Evolutionary conservation across 2,329 filamentous ascomycete species (phyloP), one percentile per base, ranked within the genome.

Genomic region (Stagonosporopsis cucurbitacearum): DNA sequence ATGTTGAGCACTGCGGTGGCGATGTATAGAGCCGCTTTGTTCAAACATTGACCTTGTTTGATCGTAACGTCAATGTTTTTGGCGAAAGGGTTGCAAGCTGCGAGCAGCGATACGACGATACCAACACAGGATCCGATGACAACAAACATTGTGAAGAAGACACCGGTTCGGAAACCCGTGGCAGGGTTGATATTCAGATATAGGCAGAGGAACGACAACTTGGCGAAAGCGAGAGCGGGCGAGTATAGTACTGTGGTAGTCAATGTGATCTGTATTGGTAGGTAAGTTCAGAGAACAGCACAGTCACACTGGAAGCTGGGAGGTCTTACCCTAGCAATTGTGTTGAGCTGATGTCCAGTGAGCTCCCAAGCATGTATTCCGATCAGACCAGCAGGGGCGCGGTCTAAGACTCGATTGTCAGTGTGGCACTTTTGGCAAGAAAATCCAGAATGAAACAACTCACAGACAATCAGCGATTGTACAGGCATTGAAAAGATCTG

Each of bases 1-100:
- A 64, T 64, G 55, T 64, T 64, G 42, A 64, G 52, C 1, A 57
- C 50, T 15, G 40, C 57, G 19, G 59, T 65, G 35, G 62, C 62
- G 33, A 65, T 62, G 52, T 64, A 65, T 6, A 65, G 42, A 17
- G 62, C 54, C 4, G 44, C 41, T 33, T 60, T 60, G 48, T 65
- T 60, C 33, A 65, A 25, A 37, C 64, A 66, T 19, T 52, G n/a
- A 12, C 60, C 60, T 46, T 51, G 52, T 15, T 15, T 50, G 13
- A 65, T 12, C 1, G 57, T 63, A 20, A 62, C 47, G 40, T 65
- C 64, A n/a, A 39, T 55, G n/a, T 61, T 63, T 26, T 54, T 62
- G 5, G 52, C 45, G 26, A 66, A 60, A 13, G 56, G 64, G 20
- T 17, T 46, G 54, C 64, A 66, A 20, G 64, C 51, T 49, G 57